Conservation (phyloP, 306 rosid species). For the Malus asiatica region DNA sequence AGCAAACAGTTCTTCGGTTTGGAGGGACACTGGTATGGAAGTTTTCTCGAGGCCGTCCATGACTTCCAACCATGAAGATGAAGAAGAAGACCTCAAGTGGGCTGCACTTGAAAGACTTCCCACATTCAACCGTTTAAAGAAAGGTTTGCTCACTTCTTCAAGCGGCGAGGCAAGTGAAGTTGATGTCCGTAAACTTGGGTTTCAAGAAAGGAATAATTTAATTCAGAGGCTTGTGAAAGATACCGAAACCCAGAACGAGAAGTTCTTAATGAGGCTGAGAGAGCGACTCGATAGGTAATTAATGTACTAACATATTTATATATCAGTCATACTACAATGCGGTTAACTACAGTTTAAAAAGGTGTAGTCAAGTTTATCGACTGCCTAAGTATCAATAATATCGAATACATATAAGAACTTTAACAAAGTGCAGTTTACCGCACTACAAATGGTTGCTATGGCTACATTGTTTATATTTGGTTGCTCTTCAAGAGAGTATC, state of each 20-base stretch:
- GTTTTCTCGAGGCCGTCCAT: background rate
- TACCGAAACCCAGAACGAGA: conserved; percentile 33
- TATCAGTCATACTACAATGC: too few relatives aligned
- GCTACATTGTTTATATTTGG: background rate
- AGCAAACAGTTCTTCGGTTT: background rate
- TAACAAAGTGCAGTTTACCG: too few relatives aligned
- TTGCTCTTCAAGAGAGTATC: background rate
- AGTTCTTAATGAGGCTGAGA: conserved; percentile 44
- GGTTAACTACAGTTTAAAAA: too few relatives aligned
- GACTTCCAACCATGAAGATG: background rate
- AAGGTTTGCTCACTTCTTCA: conserved; percentile 49
- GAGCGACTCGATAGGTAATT: conserved; percentile 53
- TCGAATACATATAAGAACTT: too few relatives aligned
- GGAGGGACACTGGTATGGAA: background rate
- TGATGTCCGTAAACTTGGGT: conserved; percentile 38
- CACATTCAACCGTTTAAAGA: conserved; percentile 60
- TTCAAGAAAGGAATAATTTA: conserved; percentile 24
- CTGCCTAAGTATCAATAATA: too few relatives aligned
- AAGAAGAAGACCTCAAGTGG: conserved; percentile 19
- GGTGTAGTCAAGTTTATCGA: background rate
- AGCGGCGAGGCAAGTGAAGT: conserved; percentile 40
- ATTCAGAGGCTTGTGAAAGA: conserved; percentile 25
- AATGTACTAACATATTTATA: too few relatives aligned
- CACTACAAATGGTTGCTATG: too few relatives aligned
- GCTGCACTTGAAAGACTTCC: conserved; percentile 69